Evolutionary conservation across 495 filamentous ascomycete species (phyloP).

Genomic region (Niebla homalea): DNA sequence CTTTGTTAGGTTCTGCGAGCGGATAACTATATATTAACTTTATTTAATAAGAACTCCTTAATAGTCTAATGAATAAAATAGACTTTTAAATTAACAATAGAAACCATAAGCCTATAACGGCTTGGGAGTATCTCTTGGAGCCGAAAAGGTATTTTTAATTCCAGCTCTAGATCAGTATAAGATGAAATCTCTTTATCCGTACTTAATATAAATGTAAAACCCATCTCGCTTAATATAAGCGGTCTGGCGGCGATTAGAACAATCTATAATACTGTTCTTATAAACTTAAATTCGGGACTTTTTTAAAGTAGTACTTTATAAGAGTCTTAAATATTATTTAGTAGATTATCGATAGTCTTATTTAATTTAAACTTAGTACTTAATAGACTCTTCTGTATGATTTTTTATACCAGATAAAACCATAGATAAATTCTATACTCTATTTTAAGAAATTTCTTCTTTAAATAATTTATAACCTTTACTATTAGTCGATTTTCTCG

Average conservation of each 20-base stretch:
- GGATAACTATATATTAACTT: background rate
- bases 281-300: slow-evolving; percentile 7
- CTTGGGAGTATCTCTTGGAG: slow-evolving; percentile 13
- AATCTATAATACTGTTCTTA: slow-evolving; percentile 24
- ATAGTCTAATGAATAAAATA: slow-evolving; percentile 31
- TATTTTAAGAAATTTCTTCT: slow-evolving; percentile 19
- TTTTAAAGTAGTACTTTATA: slow-evolving; percentile 25
- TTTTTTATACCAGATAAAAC: slow-evolving; percentile 25
- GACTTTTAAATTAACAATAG: slow-evolving; percentile 20
- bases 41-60: slow-evolving; percentile 23
- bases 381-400: slow-evolving; percentile 17
- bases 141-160: slow-evolving; percentile 16
- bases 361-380: slow-evolving; percentile 13
- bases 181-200: slow-evolving; percentile 9
- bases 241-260: slow-evolving; percentile 23
- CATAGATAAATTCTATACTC: slow-evolving; percentile 35
- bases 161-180: slow-evolving; percentile 12
- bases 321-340: slow-evolving; percentile 17
- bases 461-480: background rate
- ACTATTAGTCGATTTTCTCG: background rate
- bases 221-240: slow-evolving; percentile 25
- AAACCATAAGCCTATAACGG: slow-evolving; percentile 28
- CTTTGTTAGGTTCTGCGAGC: background rate
- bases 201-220: slow-evolving; percentile 22
- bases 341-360: slow-evolving; percentile 17